Evolutionary conservation across 805 yeast species (phyloP).

Genomic region (Ogataea corticis): DNA sequence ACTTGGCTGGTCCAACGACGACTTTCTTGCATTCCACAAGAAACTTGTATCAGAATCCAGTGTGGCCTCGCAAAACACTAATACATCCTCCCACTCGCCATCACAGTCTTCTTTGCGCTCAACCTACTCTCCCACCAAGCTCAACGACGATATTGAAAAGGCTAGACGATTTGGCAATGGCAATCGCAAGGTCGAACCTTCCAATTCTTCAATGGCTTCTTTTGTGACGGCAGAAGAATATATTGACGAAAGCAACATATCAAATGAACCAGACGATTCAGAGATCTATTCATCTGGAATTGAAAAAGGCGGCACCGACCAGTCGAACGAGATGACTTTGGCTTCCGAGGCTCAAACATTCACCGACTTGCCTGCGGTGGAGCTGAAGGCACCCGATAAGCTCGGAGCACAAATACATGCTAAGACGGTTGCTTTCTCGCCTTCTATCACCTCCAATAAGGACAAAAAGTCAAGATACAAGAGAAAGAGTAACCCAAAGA

Average conservation of each 20-base stretch:
- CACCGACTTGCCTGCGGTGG: background rate
- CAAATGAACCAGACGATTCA: background rate
- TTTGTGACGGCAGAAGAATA: slow-evolving; percentile 29
- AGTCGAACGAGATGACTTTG: slow-evolving; percentile 6
- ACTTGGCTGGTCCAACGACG: slow-evolving; percentile 24
- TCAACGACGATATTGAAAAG: slow-evolving; percentile 14
- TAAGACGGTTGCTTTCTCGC: slow-evolving; percentile 19
- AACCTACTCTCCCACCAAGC: slow-evolving; percentile 10
- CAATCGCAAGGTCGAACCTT: slow-evolving; percentile 1
- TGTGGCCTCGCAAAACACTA: background rate
- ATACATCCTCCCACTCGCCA: too few species aligned
- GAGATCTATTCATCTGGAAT: background rate
- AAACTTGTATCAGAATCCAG: slow-evolving; percentile 5
- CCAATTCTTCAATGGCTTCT: slow-evolving; percentile 17
- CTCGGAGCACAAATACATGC: background rate
- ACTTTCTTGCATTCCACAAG: slow-evolving; percentile 16
- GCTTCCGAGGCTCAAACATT: slow-evolving; percentile 3
- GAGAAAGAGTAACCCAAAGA: background rate
- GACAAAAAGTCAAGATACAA: background rate
- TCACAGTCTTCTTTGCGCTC: background rate
- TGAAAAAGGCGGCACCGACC: background rate
- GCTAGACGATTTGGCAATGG: slow-evolving; percentile 13
- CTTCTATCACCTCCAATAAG: slow-evolving; percentile 7
- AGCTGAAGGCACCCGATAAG: background rate
- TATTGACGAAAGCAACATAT: background rate